These are phyloP conservation scores for Pestalotiopsis sp. DNA, from an alignment of 2,329 filamentous ascomycete genomes.

Conservation along the genomic window DNA sequence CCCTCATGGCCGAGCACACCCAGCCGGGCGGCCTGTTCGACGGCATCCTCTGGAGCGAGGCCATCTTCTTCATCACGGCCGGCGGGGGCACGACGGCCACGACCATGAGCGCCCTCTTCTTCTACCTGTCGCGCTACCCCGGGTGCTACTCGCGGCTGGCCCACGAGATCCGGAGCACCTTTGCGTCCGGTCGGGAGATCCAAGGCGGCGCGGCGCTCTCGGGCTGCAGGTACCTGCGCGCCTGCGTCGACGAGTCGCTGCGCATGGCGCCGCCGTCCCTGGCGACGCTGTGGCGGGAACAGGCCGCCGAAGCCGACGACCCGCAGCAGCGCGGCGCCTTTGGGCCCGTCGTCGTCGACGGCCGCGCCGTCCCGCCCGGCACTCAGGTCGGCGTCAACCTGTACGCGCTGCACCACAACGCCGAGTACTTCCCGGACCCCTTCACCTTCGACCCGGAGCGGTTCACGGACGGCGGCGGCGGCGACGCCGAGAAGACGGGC, in stretches of 20 bases:
- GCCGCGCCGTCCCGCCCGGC: constrained; percentile 32
- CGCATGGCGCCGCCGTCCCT: constrained; percentile 46
- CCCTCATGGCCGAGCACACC: constrained; percentile 18
- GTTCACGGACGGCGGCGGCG: constrained; percentile 30
- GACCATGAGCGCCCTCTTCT: constrained; percentile 33
- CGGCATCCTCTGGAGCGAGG: constrained; percentile 5
- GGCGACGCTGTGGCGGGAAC: constrained; percentile 34
- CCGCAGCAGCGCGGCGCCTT: neutral
- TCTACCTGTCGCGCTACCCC: constrained; percentile 35
- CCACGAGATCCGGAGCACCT: constrained; percentile 34
- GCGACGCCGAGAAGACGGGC: constrained; percentile 14
- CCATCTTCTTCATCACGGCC: constrained; percentile 13
- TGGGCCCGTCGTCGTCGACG: constrained; percentile 25
- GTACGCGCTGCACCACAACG: constrained; percentile 38
- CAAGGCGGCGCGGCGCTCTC: constrained; percentile 31
- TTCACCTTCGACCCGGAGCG: constrained; percentile 34
- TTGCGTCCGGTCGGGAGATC: constrained; percentile 33
- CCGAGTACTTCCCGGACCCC: constrained; percentile 28
- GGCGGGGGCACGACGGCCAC: constrained; percentile 33
- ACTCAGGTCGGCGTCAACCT: constrained; percentile 33
- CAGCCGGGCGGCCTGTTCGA: constrained; percentile 6
- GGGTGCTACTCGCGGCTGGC: constrained; percentile 28
- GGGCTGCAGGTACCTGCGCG: constrained; percentile 42
- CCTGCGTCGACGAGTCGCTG: constrained; percentile 48
- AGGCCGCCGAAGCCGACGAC: constrained; percentile 16